Percentiles rank a stretch among this genome's conserved stretches.
Conservation (phyloP, 148 eudicot genomes). For the Cornus kousa region DNA sequence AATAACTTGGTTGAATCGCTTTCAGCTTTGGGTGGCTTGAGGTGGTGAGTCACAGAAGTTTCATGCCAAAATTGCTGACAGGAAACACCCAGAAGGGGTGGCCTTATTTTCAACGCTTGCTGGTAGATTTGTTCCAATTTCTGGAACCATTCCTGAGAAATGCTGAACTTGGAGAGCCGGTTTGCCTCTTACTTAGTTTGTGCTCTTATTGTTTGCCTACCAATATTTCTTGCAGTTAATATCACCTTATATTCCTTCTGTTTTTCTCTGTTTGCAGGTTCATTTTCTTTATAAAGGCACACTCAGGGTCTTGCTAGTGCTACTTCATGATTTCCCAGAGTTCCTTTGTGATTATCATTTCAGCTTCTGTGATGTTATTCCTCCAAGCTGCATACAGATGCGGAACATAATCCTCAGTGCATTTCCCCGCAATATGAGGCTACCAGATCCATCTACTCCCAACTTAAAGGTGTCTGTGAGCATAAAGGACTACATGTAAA, state of each 20-base stretch:
- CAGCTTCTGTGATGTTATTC: slow-evolving; percentile 96
- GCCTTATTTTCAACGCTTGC: slow-evolving; percentile 82
- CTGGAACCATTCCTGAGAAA: slow-evolving; percentile 93
- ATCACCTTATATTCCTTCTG: slow-evolving; percentile 6
- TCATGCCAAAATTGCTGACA: slow-evolving; percentile 92
- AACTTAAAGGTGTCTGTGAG: slow-evolving; percentile 68
- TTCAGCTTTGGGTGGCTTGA: slow-evolving; percentile 98
- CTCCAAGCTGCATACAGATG: slow-evolving; percentile 98
- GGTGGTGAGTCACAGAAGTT: slow-evolving; percentile 88
- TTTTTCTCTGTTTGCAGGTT: slow-evolving; percentile 43
- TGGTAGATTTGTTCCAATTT: slow-evolving; percentile 85
- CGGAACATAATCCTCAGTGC: slow-evolving; percentile 95
- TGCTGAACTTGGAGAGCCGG: slow-evolving; percentile 86
- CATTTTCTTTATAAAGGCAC: slow-evolving; percentile 90
- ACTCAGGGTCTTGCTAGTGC: slow-evolving; percentile 84
- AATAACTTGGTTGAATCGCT: slow-evolving; percentile 19
- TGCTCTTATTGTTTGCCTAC: neutral
- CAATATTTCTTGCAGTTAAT: neutral
- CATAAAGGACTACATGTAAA: slow-evolving; percentile 5
- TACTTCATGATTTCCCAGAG: slow-evolving; percentile 95
- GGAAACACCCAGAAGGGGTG: slow-evolving; percentile 96
- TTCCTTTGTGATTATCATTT: slow-evolving; percentile 95
- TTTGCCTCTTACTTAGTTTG: slow-evolving; percentile 32
- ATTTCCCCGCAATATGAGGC: slow-evolving; percentile 97
- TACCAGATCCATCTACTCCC: slow-evolving; percentile 97